Conservation (phyloP, 2,329 filamentous ascomycete genomes). For the Claviceps digitariae region DNA sequence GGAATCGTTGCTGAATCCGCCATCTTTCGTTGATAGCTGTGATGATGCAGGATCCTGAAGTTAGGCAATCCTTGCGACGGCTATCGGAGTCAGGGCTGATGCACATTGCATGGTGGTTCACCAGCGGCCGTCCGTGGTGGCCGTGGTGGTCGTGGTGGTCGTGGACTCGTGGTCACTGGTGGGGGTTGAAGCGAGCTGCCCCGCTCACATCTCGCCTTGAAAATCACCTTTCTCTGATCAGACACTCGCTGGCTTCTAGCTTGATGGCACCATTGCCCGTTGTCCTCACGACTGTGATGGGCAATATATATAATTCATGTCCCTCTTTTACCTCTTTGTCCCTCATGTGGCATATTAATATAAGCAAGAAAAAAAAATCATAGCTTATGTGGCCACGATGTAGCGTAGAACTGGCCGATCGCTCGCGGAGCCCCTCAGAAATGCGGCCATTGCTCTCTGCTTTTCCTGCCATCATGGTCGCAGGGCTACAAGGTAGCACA, state of each 20-base stretch:
- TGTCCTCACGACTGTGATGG: background rate
- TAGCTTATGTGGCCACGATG: background rate
- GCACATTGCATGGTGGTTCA: no score
- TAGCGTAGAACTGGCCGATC: no score
- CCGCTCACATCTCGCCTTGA: background rate
- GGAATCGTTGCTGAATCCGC: background rate
- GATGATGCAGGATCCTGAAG: background rate
- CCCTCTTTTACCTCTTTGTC: background rate
- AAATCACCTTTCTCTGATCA: no score
- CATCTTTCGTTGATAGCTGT: background rate
- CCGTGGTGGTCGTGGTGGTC: background rate
- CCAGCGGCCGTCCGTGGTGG: no score
- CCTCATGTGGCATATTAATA: background rate
- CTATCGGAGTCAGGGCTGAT: background rate
- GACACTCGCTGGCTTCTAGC: no score
- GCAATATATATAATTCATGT: no score
- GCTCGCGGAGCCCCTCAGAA: no score
- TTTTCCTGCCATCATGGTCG: background rate
- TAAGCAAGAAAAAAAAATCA: background rate
- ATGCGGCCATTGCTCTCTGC: background rate
- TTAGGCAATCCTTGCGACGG: slow-evolving; percentile 1
- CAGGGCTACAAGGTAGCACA: no score
- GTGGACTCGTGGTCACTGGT: background rate
- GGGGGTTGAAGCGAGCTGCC: background rate
- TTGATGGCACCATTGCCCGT: background rate